Conservation (phyloP, 495 filamentous ascomycete genomes). For the Hyaloscypha hepaticicola region DNA sequence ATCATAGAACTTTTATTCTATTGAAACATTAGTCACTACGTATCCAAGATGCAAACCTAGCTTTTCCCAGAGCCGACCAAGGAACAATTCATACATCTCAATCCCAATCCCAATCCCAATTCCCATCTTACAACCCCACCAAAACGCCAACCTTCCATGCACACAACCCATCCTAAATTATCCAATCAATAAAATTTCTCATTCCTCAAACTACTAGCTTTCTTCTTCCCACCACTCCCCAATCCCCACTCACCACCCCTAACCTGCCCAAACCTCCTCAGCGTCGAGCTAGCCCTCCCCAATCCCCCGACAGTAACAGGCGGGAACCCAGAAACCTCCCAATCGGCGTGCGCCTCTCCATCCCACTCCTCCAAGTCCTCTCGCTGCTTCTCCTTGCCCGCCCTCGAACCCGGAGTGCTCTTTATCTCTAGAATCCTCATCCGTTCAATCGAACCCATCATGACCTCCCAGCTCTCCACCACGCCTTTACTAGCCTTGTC, state of each 20-base stretch:
- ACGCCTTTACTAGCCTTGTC: conserved; percentile 26
- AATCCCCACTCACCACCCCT: conserved; percentile 30
- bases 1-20: too few species aligned
- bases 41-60: too few species aligned
- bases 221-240: conserved; percentile 22
- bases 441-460: conserved; percentile 31
- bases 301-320: conserved; percentile 4
- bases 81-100: too few species aligned
- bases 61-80: too few species aligned
- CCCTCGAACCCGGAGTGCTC: neutral
- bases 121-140: neutral
- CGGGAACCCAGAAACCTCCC: conserved; percentile 16
- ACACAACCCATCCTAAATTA: neutral
- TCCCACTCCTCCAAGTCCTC: conserved; percentile 23
- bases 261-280: conserved; percentile 29
- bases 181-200: conserved; percentile 21
- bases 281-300: conserved; percentile 22
- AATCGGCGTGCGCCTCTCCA: conserved; percentile 23
- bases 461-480: conserved; percentile 34
- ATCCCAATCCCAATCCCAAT: too few species aligned
- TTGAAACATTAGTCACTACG: too few species aligned
- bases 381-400: conserved; percentile 8
- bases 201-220: conserved; percentile 30
- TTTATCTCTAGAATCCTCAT: conserved; percentile 24
- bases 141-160: neutral